Base-by-base conservation (phyloP, 2,329 filamentous ascomycete genomes). In the Ophiocordyceps sinensis region DNA sequence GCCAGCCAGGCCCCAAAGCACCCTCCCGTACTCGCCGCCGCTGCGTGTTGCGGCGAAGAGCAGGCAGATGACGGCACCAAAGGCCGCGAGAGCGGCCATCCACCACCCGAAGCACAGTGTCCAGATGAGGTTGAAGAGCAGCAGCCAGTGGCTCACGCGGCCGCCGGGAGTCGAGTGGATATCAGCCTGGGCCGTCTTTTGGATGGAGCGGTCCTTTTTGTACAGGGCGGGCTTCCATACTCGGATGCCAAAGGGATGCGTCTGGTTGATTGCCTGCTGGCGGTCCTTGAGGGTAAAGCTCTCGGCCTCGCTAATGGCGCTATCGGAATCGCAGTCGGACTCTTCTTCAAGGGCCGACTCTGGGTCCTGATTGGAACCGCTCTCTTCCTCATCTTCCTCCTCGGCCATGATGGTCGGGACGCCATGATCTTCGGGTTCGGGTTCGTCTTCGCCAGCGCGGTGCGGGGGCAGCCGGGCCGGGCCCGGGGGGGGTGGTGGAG, bases 161-260 rank as follows among this genome's bases (percentile, higher is more conserved):
- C 85, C 84, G 19, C 91, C 91, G 0, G 91, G 91, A 1, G 85
- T 79, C 3, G 89, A 96, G 65, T 98, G 91, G 44, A 98, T 96
- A 59, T 98, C 91, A 13, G 84, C 88, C 63, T 96, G 89, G 6
- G 91, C 91, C 37, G 81, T 94, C 62, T 93, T 91, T 59, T 96
- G 87, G 31, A 98, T 93, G 1, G 91, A 98, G 43, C 91, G 80
- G 52, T 83, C 81, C 62, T 98, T 98, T 65, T 98, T 98, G 73
- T 98, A 98, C 47, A 98, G 62, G 1, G 91, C 93, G 36, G 91
- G 91, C 62, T 98, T 98, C 91, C 91, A 98, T 47, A 98, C 85
- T 58, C 93, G 80, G 57, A 98, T 96, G 69, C 91, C 91, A 53
- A 98, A 98, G 1, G 91, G 91, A 68, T 98, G 91, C 1, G 91